Conservation (phyloP, 345 rosid genomes). For the Xanthoceras sorbifolium region DNA sequence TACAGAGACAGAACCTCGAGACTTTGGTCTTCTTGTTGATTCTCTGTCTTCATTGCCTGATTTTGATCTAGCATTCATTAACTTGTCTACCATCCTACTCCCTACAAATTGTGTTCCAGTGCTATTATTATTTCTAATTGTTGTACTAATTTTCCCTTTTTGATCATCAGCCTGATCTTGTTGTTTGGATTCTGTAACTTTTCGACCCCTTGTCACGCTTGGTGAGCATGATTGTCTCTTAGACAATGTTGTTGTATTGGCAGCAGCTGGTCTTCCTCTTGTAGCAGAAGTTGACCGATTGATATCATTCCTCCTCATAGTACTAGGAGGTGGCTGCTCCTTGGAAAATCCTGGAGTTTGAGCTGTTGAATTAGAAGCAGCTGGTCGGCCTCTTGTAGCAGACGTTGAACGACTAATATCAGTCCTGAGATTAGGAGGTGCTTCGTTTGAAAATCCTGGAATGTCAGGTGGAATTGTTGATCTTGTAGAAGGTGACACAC, state of each 20-base stretch:
- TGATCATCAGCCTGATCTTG: constrained; percentile 1
- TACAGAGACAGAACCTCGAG: not conserved
- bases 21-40: constrained; percentile 20
- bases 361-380: no score
- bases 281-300: constrained; percentile 41
- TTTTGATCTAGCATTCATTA: constrained; percentile 61
- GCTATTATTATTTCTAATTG: not conserved
- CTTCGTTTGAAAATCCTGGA: constrained; percentile 33
- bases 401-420: constrained; percentile 33
- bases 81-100: constrained; percentile 65
- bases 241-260: not conserved
- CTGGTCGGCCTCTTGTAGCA: constrained; percentile 40
- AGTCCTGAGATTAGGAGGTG: constrained; percentile 44
- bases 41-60: constrained; percentile 28
- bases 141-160: not conserved
- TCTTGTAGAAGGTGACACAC: constrained; percentile 38
- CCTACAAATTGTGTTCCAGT: constrained; percentile 41
- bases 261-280: constrained; percentile 34
- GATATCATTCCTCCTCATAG: constrained; percentile 27
- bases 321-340: constrained; percentile 42
- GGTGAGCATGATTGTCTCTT: constrained; percentile 57
- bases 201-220: constrained; percentile 39
- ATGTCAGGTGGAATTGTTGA: constrained; percentile 31
- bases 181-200: constrained; percentile 22
- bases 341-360: no score